A percentile compares a stretch with the other conserved stretches of the same genome.
Conservation (phyloP, 805 yeast genomes). For the Zygoascus flipseniorum region DNA sequence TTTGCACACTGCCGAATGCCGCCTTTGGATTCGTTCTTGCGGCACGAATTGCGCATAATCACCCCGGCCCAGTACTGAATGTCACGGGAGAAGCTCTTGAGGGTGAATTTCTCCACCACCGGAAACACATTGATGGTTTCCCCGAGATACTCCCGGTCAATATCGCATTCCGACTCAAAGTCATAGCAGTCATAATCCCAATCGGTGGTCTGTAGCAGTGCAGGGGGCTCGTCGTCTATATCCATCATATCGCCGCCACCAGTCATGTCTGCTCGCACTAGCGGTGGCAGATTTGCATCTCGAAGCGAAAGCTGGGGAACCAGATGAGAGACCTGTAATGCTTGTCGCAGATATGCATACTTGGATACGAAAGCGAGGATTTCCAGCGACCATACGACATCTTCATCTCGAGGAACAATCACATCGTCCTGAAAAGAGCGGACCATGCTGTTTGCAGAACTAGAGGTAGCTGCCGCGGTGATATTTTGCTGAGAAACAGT, state of each 20-base stretch:
- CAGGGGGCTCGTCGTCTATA: neutral
- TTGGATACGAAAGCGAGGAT: slow-evolving; percentile 88
- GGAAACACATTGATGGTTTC: slow-evolving; percentile 64
- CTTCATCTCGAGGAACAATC: slow-evolving; percentile 86
- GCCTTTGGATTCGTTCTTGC: slow-evolving; percentile 77
- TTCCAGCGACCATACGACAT: slow-evolving; percentile 88
- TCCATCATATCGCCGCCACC: slow-evolving; percentile 1
- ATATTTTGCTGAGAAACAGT: neutral
- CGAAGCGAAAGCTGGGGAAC: slow-evolving; percentile 57
- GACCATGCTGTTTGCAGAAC: slow-evolving; percentile 1
- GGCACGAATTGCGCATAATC: slow-evolving; percentile 92
- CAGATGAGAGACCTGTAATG: slow-evolving; percentile 65
- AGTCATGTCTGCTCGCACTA: slow-evolving; percentile 3
- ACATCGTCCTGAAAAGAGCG: slow-evolving; percentile 56
- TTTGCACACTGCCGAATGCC: slow-evolving; percentile 94
- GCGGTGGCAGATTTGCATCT: slow-evolving; percentile 20
- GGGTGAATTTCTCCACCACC: slow-evolving; percentile 83
- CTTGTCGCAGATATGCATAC: slow-evolving; percentile 69
- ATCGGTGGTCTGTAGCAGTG: neutral
- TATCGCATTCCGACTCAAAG: slow-evolving; percentile 25
- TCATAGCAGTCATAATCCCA: slow-evolving; percentile 27
- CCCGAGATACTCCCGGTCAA: slow-evolving; percentile 39
- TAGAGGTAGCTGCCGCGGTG: neutral
- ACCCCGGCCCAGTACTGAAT: slow-evolving; percentile 96
- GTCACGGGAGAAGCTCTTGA: slow-evolving; percentile 59